These are phyloP conservation scores for Nemania abortiva DNA, from an alignment of 2,329 filamentous ascomycete genomes.

Conservation along the genomic window DNA sequence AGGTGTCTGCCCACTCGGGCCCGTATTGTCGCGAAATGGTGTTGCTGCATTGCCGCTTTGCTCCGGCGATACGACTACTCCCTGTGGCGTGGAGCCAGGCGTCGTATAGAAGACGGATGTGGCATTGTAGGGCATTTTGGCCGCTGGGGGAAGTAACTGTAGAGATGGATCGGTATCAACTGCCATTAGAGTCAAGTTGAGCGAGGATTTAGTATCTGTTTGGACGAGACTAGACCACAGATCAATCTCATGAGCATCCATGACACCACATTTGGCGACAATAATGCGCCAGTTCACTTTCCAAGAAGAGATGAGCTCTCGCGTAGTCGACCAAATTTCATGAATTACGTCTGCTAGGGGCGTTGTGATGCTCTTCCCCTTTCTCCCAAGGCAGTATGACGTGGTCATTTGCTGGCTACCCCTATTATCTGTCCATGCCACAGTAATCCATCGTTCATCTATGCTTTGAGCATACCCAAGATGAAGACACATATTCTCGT, in stretches of 20 bases:
- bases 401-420: constrained; percentile 79
- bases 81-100: constrained; percentile 75
- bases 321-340: constrained; percentile 83
- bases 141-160: constrained; percentile 69
- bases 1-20: constrained; percentile 60
- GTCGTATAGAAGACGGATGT: constrained; percentile 67
- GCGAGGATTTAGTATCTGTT: constrained; percentile 62
- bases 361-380: constrained; percentile 64
- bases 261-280: constrained; percentile 76
- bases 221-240: constrained; percentile 67
- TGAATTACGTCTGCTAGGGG: constrained; percentile 73
- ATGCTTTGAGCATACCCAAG: constrained; percentile 81
- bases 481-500: constrained; percentile 84
- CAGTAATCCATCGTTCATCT: constrained; percentile 82
- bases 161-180: constrained; percentile 75
- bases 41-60: constrained; percentile 65
- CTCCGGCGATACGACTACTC: constrained; percentile 70
- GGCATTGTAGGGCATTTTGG: constrained; percentile 61
- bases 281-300: constrained; percentile 83
- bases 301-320: constrained; percentile 76
- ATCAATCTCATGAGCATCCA: constrained; percentile 74
- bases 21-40: constrained; percentile 56
- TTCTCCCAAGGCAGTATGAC: constrained; percentile 77
- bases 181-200: constrained; percentile 70
- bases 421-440: constrained; percentile 83